Percentiles rank a stretch among this genome's conserved stretches.
phyloP scores from a whole-genome alignment of 495 filamentous ascomycete genomes.

The Trichoderma reesei region DNA sequence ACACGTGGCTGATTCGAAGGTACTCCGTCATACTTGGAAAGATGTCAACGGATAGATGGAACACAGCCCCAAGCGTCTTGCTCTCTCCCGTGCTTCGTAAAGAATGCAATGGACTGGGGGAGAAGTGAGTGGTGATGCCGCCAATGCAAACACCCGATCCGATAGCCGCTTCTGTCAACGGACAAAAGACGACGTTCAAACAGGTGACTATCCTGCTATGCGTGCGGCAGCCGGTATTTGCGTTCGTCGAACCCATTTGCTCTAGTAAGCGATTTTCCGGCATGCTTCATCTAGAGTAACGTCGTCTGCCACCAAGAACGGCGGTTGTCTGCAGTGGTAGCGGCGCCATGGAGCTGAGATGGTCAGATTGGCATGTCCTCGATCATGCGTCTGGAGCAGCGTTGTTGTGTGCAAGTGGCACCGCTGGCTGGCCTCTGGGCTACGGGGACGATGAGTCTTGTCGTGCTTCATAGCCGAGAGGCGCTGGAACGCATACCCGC shows the following conservation, averaged over 20 bases:
- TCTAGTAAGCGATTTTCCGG: conserved; percentile 4
- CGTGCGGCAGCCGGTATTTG: neutral
- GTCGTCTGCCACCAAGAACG: neutral
- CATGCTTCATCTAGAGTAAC: conserved; percentile 7
- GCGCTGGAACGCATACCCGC: neutral
- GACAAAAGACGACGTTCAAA: conserved; percentile 1
- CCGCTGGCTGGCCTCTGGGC: neutral
- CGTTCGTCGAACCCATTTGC: conserved; percentile 3
- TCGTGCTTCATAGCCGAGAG: neutral
- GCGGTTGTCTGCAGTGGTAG: neutral
- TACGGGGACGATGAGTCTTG: neutral
- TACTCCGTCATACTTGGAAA: neutral
- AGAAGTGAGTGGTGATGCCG: neutral
- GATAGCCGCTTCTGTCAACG: neutral
- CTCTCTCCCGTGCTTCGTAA: neutral
- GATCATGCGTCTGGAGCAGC: neutral
- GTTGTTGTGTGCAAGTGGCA: neutral
- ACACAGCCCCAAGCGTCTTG: neutral
- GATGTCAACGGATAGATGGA: conserved; percentile 2
- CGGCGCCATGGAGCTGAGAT: neutral
- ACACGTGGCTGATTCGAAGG: neutral
- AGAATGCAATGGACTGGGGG: neutral
- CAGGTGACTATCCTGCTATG: neutral
- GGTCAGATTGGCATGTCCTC: neutral
- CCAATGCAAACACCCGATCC: neutral